These are phyloP conservation scores for Penicillium aurantiogriseum DNA, from an alignment of 2,329 filamentous ascomycete species.

Conservation along the genomic window DNA sequence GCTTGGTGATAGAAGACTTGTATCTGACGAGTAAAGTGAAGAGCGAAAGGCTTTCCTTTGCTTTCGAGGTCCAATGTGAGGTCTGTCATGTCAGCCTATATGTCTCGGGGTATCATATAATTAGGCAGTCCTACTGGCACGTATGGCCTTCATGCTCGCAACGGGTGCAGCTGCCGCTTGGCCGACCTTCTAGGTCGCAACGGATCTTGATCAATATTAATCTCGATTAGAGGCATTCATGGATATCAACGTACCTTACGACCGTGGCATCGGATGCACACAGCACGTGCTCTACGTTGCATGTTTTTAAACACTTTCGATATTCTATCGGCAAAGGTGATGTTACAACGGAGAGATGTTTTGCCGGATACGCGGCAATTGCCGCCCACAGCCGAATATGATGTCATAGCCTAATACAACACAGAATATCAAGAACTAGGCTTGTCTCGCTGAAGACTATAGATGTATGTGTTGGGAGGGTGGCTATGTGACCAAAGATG, in stretches of 20 bases:
- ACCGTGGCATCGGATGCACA: constrained; percentile 8
- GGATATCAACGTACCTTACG: neutral
- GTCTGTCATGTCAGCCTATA: neutral
- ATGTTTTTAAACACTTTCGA: neutral
- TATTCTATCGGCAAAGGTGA: neutral
- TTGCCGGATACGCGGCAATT: neutral
- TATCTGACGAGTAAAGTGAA: neutral
- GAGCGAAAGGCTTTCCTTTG: neutral
- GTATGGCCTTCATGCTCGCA: constrained; percentile 4
- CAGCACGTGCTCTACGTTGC: constrained; percentile 8
- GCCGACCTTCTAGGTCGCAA: constrained; percentile 9
- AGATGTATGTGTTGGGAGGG: no score
- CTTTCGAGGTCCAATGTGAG: constrained; percentile 5
- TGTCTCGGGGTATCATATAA: neutral
- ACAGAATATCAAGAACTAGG: no score
- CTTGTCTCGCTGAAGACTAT: no score
- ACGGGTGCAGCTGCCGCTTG: constrained; percentile 6
- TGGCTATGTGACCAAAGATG: no score
- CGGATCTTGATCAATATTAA: constrained; percentile 6
- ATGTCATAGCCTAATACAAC: neutral
- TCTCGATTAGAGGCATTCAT: neutral
- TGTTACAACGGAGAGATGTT: neutral
- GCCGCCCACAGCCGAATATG: neutral
- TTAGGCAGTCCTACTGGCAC: neutral
- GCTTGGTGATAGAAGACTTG: neutral